phyloP scores from a whole-genome alignment of 2,329 filamentous ascomycete species.

The Trichoderma atroviride region DNA sequence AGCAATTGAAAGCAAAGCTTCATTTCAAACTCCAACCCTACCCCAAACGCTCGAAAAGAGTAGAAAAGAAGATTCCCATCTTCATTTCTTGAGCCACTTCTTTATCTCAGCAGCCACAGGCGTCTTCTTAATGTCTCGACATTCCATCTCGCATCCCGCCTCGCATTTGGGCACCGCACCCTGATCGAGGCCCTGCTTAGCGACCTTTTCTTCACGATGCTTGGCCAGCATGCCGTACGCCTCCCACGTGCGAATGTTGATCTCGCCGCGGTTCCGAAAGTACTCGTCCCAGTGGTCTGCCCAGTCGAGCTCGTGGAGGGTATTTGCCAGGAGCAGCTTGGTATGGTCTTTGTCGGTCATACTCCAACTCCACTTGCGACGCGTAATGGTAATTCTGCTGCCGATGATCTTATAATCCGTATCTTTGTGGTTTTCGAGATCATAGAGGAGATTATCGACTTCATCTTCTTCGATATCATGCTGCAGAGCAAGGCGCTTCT shows the following conservation, averaged over 20 bases:
- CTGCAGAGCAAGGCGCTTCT: conserved; percentile 23
- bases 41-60: background rate
- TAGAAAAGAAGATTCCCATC: no score
- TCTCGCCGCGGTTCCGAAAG: conserved; percentile 28
- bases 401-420: conserved; percentile 29
- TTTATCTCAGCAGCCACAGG: conserved; percentile 9
- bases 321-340: conserved; percentile 32
- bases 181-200: conserved; percentile 6
- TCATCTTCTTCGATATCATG: conserved; percentile 25
- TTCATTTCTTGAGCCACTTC: background rate
- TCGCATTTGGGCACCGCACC: conserved; percentile 23
- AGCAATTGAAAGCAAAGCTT: background rate
- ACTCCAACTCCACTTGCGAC: conserved; percentile 29
- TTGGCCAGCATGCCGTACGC: conserved; percentile 33
- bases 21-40: background rate
- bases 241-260: conserved; percentile 35
- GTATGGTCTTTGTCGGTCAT: conserved; percentile 26
- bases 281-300: conserved; percentile 32
- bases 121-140: conserved; percentile 15
- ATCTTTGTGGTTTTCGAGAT: conserved; percentile 14
- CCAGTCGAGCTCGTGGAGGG: conserved; percentile 32
- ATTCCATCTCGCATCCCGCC: conserved; percentile 28
- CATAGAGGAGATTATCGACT: conserved; percentile 24
- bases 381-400: conserved; percentile 27
- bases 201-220: conserved; percentile 30